Base-by-base conservation (phyloP, 2,329 filamentous ascomycete genomes). In the Aspergillus flavus region DNA sequence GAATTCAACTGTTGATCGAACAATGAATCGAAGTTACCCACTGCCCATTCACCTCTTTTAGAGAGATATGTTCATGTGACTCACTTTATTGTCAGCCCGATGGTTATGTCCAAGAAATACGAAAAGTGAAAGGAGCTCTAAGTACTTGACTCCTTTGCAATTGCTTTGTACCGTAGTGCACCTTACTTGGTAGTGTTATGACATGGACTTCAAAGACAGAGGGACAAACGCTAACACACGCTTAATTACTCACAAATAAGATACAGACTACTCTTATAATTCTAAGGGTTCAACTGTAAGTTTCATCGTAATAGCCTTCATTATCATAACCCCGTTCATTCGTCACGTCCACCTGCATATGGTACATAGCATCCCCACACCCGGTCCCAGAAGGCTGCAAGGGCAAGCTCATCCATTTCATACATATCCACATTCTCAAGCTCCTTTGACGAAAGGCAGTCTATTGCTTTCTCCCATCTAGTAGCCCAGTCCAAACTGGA, bases 331-430 rank as follows among this genome's bases (percentile, higher is more conserved):
- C 11, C 16, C 26, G 16, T 36, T 30, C 26, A 61, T 36, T n/a
- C 48, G n/a, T 30, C 30, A 26, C 9, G 26, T 16, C 61, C 61
- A 55, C 34, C 30, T 16, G 30, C 57, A 57, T 61, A 63, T 39
- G 58, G 46, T 14, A 59, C 23, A 50, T 52, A 39, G 26, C 54
- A 61, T 21, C 23, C 19, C 57, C 61, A 61, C 12, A 66, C 61
- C 26, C 48, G 30, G 23, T 61, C 58, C 64, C 59, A 63, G 30
- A 59, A 63, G 6, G 61, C 57, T 36, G 61, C 41, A 14, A 63
- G 34, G 43, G 59, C 58, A 21, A 62, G 26, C 52, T 62, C 61
- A 34, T 66, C 57, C 21, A 59, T 58, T n/a, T 61, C 64, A 57
- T 62, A 64, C 59, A 61, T 59, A 36, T 59, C 62, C 39, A 57